Conservation (phyloP, 805 yeast genomes). For the Candida sakaeoensis region DNA sequence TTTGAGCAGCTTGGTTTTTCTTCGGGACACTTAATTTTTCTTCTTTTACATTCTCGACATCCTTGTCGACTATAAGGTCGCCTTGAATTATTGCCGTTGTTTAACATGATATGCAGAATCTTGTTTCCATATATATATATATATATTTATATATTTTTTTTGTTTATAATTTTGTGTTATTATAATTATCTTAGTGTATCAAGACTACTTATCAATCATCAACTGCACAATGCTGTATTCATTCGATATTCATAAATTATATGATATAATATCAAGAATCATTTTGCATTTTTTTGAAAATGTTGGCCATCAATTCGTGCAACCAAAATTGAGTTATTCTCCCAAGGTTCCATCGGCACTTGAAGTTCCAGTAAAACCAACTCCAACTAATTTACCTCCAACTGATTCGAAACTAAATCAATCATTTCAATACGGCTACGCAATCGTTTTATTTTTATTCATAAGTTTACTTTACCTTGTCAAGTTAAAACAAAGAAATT, state of each 20-base stretch:
- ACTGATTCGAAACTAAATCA: neutral
- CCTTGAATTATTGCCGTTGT: slow-evolving; percentile 6
- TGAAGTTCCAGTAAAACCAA: neutral
- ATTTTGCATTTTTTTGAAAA: neutral
- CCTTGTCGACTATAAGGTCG: slow-evolving; percentile 30
- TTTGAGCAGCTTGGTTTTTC: slow-evolving; percentile 32
- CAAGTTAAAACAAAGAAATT: neutral
- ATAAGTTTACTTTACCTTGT: neutral
- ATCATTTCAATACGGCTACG: neutral
- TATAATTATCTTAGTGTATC: too few relatives aligned
- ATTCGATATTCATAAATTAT: neutral
- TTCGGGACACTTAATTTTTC: slow-evolving; percentile 42
- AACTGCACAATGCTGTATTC: neutral
- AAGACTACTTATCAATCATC: too few relatives aligned
- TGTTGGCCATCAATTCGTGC: neutral
- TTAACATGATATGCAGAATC: neutral
- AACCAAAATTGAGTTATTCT: neutral
- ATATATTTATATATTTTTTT: neutral
- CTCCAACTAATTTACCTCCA: neutral
- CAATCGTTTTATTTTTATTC: neutral
- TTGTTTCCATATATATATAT: too few relatives aligned
- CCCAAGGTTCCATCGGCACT: neutral
- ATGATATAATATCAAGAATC: neutral
- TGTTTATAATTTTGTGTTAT: neutral
- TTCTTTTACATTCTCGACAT: slow-evolving; percentile 40